A percentile compares a stretch with the other conserved stretches of the same genome.
These are phyloP conservation scores for Leccinellum albellum DNA, from an alignment of 768 basidiomycete genomes.

Conservation along the genomic window DNA sequence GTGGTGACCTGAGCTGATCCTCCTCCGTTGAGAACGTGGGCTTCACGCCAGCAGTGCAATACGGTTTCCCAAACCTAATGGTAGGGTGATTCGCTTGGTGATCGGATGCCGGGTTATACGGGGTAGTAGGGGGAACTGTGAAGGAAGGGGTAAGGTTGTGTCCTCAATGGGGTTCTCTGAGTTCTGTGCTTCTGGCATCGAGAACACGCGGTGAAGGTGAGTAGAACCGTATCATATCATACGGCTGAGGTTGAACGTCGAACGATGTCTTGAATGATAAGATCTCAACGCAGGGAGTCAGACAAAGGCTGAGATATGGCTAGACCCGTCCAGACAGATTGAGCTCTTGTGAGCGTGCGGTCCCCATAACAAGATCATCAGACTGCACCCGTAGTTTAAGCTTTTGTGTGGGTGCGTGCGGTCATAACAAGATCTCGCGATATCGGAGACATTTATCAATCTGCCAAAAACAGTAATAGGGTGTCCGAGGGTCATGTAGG, in stretches of 20 bases:
- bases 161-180: not conserved
- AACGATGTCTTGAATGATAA: not conserved
- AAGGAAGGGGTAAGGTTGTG: not conserved
- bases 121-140: not conserved
- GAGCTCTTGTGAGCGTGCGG: too few species aligned
- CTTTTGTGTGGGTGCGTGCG: not conserved
- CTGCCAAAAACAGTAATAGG: constrained; percentile 1
- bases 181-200: not conserved
- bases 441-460: too few species aligned
- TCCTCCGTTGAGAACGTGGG: constrained; percentile 8
- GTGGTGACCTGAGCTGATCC: not conserved
- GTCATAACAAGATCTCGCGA: not conserved
- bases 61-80: not conserved
- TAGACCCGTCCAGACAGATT: too few species aligned
- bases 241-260: not conserved
- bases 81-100: not conserved
- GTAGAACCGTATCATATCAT: not conserved
- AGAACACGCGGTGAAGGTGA: not conserved
- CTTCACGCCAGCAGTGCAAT: constrained; percentile 3
- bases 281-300: not conserved
- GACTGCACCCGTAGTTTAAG: not conserved
- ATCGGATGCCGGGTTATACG: not conserved
- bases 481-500: constrained; percentile 24
- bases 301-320: constrained; percentile 1
- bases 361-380: too few species aligned